Evolutionary conservation across 2,329 filamentous ascomycete genomes (phyloP).

Genomic region (Cladosporium sp.): DNA sequence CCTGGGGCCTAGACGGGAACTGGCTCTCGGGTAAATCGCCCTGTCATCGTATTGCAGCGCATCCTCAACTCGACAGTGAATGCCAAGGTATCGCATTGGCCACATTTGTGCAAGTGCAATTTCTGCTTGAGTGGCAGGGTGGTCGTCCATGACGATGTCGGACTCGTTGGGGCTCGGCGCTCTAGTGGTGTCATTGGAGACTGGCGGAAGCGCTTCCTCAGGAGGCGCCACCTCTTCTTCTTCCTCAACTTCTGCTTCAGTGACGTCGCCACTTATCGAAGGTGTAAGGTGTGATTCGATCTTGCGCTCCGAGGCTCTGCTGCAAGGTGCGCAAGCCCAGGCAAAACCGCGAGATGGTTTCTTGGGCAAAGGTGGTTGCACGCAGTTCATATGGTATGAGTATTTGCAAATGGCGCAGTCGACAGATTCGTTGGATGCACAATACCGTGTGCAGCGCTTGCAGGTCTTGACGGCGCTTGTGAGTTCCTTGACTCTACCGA

Average conservation of each 20-base stretch:
- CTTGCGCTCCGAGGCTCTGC: slow-evolving; percentile 88
- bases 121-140: slow-evolving; percentile 72
- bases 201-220: slow-evolving; percentile 59
- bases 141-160: slow-evolving; percentile 53
- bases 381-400: slow-evolving; percentile 98
- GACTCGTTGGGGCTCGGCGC: slow-evolving; percentile 42
- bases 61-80: slow-evolving; percentile 93
- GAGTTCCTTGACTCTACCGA: slow-evolving; percentile 87
- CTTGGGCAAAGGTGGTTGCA: slow-evolving; percentile 83
- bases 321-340: slow-evolving; percentile 95
- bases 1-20: slow-evolving; percentile 82
- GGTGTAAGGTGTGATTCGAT: slow-evolving; percentile 86
- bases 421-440: slow-evolving; percentile 91
- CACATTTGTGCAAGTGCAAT: slow-evolving; percentile 89
- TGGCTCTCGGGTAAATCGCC: slow-evolving; percentile 85
- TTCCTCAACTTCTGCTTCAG: slow-evolving; percentile 58
- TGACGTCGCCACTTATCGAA: slow-evolving; percentile 52
- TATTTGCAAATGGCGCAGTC: slow-evolving; percentile 92
- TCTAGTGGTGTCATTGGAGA: slow-evolving; percentile 59
- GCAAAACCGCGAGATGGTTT: slow-evolving; percentile 97
- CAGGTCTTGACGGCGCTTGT: slow-evolving; percentile 94
- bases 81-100: slow-evolving; percentile 92
- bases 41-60: slow-evolving; percentile 95
- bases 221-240: slow-evolving; percentile 58
- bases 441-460: slow-evolving; percentile 87